Evolutionary conservation across 2,329 filamentous ascomycete genomes (phyloP).

Genomic region (Coniochaeta prunicola): DNA sequence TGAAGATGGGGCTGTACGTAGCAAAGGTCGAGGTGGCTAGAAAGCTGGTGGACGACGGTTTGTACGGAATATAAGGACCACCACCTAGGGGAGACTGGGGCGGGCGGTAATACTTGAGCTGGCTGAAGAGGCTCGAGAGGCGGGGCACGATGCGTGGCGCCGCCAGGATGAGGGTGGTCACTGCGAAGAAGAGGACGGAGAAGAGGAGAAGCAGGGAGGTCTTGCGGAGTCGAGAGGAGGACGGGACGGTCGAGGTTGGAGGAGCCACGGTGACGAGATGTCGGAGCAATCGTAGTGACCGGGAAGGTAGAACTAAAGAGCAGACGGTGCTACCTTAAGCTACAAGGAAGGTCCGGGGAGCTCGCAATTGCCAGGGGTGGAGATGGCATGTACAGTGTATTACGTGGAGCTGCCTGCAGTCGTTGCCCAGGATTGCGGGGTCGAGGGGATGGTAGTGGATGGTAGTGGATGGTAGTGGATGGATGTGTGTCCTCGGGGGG

Average conservation of each 20-base stretch:
- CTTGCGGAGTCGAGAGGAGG: conserved; percentile 10
- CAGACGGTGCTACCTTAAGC: neutral
- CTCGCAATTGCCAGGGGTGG: neutral
- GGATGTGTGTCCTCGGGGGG: no score
- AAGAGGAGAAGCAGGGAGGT: conserved; percentile 35
- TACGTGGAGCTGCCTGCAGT: neutral
- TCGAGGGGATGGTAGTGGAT: neutral
- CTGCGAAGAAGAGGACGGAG: conserved; percentile 48
- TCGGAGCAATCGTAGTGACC: neutral
- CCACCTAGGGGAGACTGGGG: conserved; percentile 21
- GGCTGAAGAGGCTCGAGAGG: conserved; percentile 49
- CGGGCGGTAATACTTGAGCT: conserved; percentile 36
- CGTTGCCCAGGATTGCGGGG: neutral
- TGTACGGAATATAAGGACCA: conserved; percentile 4
- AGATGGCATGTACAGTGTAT: neutral
- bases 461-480: no score
- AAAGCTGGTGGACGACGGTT: conserved; percentile 5
- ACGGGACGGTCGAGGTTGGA: conserved; percentile 27
- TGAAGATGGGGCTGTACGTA: conserved; percentile 23
- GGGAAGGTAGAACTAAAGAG: neutral
- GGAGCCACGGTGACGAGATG: conserved; percentile 1
- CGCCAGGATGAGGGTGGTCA: conserved; percentile 58
- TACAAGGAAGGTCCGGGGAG: neutral
- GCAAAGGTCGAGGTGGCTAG: conserved; percentile 15
- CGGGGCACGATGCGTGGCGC: conserved; percentile 51